phyloP scores from a whole-genome alignment of 2,329 filamentous ascomycete species.

The Tolypocladium ophioglossoides region DNA sequence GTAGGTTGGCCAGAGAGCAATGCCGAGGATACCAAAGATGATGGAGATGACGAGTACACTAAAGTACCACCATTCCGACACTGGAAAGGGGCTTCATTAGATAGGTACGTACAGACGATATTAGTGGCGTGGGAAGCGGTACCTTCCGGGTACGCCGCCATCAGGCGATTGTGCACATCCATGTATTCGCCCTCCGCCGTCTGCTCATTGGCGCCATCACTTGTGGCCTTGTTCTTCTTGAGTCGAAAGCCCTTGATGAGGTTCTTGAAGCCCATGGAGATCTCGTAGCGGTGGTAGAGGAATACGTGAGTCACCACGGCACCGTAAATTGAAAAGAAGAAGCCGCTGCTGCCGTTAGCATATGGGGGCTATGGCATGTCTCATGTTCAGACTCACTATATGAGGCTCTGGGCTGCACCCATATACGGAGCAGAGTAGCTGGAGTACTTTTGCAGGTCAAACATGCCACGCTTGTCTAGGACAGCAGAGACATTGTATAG shows the following conservation, averaged over 20 bases:
- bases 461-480: conserved; percentile 21
- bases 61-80: conserved; percentile 39
- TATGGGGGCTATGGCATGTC: not conserved
- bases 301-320: conserved; percentile 27
- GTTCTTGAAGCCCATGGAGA: conserved; percentile 24
- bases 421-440: conserved; percentile 32
- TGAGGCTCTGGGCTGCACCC: conserved; percentile 20
- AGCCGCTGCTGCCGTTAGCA: conserved; percentile 9
- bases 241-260: conserved; percentile 14
- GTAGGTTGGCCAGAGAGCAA: conserved; percentile 28
- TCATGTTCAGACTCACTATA: conserved; percentile 13
- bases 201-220: not conserved
- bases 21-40: conserved; percentile 20
- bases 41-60: conserved; percentile 19
- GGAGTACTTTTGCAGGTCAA: conserved; percentile 26
- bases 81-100: conserved; percentile 2
- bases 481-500: conserved; percentile 25
- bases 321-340: conserved; percentile 30
- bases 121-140: not conserved
- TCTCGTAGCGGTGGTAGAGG: conserved; percentile 28
- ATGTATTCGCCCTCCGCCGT: conserved; percentile 8
- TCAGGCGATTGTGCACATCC: conserved; percentile 36
- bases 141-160: conserved; percentile 32
- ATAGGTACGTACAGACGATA: too few relatives aligned
- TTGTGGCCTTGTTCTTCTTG: conserved; percentile 10